Evolutionary conservation across 2,329 filamentous ascomycete species (phyloP), one percentile per base, ranked within the genome.

Genomic region (Ceratocystiopsis sp.): DNA sequence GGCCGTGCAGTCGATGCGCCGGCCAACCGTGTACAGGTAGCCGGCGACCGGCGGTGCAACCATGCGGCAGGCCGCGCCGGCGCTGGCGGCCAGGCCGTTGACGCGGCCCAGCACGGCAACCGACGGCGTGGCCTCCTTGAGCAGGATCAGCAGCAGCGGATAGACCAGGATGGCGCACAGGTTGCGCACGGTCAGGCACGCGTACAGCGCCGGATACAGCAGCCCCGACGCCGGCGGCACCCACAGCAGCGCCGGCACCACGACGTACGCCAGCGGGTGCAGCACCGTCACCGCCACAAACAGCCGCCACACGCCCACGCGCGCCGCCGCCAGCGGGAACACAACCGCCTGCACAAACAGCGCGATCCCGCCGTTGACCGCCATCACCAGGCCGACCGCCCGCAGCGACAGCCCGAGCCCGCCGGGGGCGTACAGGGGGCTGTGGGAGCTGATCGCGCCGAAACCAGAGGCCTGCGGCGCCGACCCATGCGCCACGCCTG

Each of bases 271-370:
- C 35, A 79, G 54, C 1, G 76, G 76, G 51, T 79, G 75, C n/a
- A 78, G 56, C 11, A 75, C 56, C 2, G 71, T 71, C 38, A 75
- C 67, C 12, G 70, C 44, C 46, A 79, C 58, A 55, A 79, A 78
- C 4, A 77, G 63, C 29, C 65, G 64, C 59, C 71, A 71, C 34
- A 79, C 68, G 37, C 77, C 76, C 25, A 80, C 49, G 48, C 59
- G 66, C 44, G 68, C 65, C 2, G 76, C 76, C 10, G 68, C 68
- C 35, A 75, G 50, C 1, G 77, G 76, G 54, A 80, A 80, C 29
- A 87, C 63, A 38, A 84, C 58, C 1, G 71, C 81, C 59, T 87
- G 82, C 38, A 86, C 77, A 51, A 80, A 65, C 1, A 87, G 68
- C 0, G 80, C 80, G 44, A 86, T 75, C 48, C 80, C 59, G 3